A percentile compares a stretch with the other conserved stretches of the same genome.
phyloP scores from a whole-genome alignment of 306 rosid genomes.

The Acacia acuminata region DNA sequence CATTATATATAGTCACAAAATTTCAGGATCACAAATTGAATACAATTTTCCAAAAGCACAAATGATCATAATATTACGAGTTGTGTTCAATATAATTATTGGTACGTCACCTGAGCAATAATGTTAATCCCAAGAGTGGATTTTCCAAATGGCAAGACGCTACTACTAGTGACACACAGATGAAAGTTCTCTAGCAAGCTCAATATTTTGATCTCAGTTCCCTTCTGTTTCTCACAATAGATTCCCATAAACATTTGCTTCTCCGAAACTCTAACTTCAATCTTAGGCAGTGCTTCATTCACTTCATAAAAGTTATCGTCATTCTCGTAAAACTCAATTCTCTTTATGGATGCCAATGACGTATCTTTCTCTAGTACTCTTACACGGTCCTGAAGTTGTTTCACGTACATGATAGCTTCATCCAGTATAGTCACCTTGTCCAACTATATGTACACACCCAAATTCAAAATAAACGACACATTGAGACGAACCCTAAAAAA shows the following conservation, averaged over 20 bases:
- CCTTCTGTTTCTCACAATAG: background rate
- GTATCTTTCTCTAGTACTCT: background rate
- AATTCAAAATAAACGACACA: background rate
- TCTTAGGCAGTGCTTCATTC: background rate
- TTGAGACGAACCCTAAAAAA: background rate
- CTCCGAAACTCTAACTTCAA: background rate
- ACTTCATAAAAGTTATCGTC: background rate
- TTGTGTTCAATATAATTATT: too few relatives aligned
- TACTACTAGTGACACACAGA: background rate
- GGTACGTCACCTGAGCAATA: background rate
- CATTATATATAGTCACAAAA: background rate
- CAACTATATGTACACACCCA: background rate
- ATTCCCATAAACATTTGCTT: background rate
- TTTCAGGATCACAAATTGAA: background rate
- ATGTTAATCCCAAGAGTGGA: background rate
- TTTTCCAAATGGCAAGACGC: background rate
- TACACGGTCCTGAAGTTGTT: background rate
- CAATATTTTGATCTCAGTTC: background rate
- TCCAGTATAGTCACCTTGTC: background rate
- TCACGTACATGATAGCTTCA: background rate
- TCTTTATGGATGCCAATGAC: background rate
- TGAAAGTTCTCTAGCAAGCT: background rate
- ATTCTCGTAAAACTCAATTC: background rate
- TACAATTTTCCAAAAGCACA: too few relatives aligned
- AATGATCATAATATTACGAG: too few relatives aligned